Evolutionary conservation across 495 filamentous ascomycete species (phyloP).

Genomic region (Penicillium soppii): DNA sequence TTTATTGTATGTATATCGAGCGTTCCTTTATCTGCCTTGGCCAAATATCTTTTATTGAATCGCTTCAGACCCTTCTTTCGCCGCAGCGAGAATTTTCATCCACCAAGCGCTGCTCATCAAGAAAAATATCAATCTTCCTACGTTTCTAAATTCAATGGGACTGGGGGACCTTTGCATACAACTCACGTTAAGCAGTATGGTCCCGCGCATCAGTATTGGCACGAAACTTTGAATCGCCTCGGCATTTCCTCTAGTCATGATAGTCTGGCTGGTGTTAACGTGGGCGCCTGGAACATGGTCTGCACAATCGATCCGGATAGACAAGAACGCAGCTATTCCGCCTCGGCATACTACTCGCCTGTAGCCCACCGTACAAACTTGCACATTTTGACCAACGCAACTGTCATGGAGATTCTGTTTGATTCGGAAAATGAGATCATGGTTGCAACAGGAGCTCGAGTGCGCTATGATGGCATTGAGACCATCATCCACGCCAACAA

Average conservation of each 20-base stretch:
- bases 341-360: constrained; percentile 12
- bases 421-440: constrained; percentile 10
- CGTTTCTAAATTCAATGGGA: constrained; percentile 34
- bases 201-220: constrained; percentile 47
- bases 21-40: neutral
- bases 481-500: constrained; percentile 41
- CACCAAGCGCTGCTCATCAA: constrained; percentile 33
- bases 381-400: constrained; percentile 7
- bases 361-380: constrained; percentile 1
- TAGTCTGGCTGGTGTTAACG: constrained; percentile 41
- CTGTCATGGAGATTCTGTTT: constrained; percentile 14
- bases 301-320: constrained; percentile 5
- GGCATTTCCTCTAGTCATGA: constrained; percentile 39
- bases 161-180: constrained; percentile 42
- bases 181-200: constrained; percentile 43
- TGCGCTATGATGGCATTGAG: constrained; percentile 27
- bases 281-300: constrained; percentile 46
- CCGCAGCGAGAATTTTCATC: constrained; percentile 44
- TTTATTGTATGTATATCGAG: constrained; percentile 5
- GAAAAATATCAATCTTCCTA: constrained; percentile 26
- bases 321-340: constrained; percentile 13
- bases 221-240: constrained; percentile 40
- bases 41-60: too few species aligned
- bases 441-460: constrained; percentile 31
- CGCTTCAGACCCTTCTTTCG: constrained; percentile 9